A percentile compares a stretch with the other conserved stretches of the same genome.
phyloP scores from a whole-genome alignment of 1,139 yeast genomes.

The Taiozyma sp. region DNA sequence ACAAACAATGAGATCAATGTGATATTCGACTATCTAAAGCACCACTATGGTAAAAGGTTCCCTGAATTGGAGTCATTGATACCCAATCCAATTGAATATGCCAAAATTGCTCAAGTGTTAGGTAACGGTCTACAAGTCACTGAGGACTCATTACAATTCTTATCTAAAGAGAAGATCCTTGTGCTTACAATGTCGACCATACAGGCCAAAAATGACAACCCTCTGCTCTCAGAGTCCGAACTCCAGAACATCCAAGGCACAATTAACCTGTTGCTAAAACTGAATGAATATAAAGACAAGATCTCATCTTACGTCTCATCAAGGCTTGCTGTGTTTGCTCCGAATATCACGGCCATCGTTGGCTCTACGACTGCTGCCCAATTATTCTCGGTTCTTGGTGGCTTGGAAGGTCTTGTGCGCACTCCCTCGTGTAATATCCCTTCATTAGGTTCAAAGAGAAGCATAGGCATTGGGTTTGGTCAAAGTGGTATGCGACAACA shows the following conservation, averaged over 20 bases:
- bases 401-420: conserved; percentile 59
- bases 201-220: conserved; percentile 30
- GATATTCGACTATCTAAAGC: conserved; percentile 46
- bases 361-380: conserved; percentile 77
- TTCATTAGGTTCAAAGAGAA: conserved; percentile 64
- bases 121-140: conserved; percentile 42
- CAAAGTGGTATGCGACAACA: conserved; percentile 48
- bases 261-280: conserved; percentile 42
- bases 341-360: conserved; percentile 70
- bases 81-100: conserved; percentile 61
- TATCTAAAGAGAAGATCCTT: conserved; percentile 62
- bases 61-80: conserved; percentile 68
- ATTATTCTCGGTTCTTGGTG: conserved; percentile 66
- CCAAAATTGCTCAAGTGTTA: conserved; percentile 46
- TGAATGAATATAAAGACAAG: conserved; percentile 39
- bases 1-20: conserved; percentile 51
- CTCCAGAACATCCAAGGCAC: conserved; percentile 39
- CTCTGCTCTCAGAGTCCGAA: conserved; percentile 32
- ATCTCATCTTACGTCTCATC: conserved; percentile 54
- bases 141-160: conserved; percentile 31
- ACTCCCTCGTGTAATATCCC: conserved; percentile 86
- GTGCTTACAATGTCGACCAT: conserved; percentile 74
- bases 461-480: conserved; percentile 42
- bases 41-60: conserved; percentile 57
- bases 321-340: conserved; percentile 59